Conservation (phyloP, 495 filamentous ascomycete genomes). For the Talaromyces ruber region DNA sequence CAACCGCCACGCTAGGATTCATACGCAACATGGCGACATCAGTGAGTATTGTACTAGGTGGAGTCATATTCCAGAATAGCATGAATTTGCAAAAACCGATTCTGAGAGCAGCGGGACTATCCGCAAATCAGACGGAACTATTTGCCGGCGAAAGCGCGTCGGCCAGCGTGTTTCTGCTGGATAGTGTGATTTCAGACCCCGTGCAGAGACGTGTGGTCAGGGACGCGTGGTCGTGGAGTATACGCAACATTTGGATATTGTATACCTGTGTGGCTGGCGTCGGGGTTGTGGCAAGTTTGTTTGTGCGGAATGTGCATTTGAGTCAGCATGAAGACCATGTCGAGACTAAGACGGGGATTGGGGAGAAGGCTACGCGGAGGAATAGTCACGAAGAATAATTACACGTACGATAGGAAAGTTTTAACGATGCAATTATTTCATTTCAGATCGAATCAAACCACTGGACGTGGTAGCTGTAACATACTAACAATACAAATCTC, state of each 20-base stretch:
- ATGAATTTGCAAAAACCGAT: slow-evolving; percentile 34
- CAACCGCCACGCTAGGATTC: slow-evolving; percentile 69
- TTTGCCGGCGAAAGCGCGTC: slow-evolving; percentile 42
- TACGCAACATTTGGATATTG: slow-evolving; percentile 54
- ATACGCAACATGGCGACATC: slow-evolving; percentile 63
- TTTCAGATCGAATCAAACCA: neutral
- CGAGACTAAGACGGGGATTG: slow-evolving; percentile 33
- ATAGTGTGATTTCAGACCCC: slow-evolving; percentile 28
- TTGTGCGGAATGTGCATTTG: slow-evolving; percentile 43
- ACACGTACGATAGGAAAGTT: neutral
- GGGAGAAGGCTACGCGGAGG: neutral
- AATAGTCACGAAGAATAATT: neutral
- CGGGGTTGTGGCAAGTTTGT: slow-evolving; percentile 41
- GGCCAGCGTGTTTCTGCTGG: slow-evolving; percentile 41
- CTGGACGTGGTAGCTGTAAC: neutral
- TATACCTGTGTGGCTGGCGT: slow-evolving; percentile 45
- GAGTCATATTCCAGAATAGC: slow-evolving; percentile 66
- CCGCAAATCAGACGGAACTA: slow-evolving; percentile 20
- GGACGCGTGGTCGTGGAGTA: slow-evolving; percentile 50
- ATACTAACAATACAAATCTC: neutral
- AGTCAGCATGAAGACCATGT: slow-evolving; percentile 56
- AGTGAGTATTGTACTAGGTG: slow-evolving; percentile 67
- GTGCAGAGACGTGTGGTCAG: slow-evolving; percentile 37
- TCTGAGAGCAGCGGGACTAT: slow-evolving; percentile 40
- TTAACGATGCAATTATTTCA: neutral